Evolutionary conservation across 2,329 filamentous ascomycete genomes (phyloP).

Genomic region (Lasiodiplodia sp.): DNA sequence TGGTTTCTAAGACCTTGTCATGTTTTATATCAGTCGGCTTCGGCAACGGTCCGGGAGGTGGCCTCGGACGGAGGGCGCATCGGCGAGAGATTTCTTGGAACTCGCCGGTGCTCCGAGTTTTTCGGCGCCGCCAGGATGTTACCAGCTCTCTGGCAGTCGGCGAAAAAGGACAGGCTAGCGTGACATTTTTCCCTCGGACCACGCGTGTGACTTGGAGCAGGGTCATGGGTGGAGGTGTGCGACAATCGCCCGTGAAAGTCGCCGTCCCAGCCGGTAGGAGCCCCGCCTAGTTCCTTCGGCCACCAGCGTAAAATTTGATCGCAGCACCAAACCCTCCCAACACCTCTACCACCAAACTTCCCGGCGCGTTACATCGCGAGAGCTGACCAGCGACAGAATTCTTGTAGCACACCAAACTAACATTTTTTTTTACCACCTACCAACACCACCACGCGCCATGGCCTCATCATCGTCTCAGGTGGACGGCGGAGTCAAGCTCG

Average conservation of each 20-base stretch:
- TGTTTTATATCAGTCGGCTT: background rate
- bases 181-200: background rate
- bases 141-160: background rate
- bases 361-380: background rate
- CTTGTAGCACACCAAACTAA: background rate
- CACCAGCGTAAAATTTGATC: background rate
- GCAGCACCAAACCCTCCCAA: background rate
- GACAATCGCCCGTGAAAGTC: conserved; percentile 13
- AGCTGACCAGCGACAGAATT: conserved; percentile 17
- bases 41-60: conserved; percentile 7
- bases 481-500: conserved; percentile 30
- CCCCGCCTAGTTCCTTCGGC: conserved; percentile 3
- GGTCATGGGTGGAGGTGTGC: background rate
- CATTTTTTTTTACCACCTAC: background rate
- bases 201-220: background rate
- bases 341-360: background rate
- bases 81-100: background rate
- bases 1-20: too few species aligned
- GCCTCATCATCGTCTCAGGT: conserved; percentile 28
- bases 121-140: background rate
- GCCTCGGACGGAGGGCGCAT: background rate
- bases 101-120: background rate
- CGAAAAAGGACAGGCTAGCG: background rate
- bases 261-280: background rate
- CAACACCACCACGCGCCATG: background rate